Evolutionary conservation across 2,329 filamentous ascomycete species (phyloP).

Genomic region (Fusarium chuoi): DNA sequence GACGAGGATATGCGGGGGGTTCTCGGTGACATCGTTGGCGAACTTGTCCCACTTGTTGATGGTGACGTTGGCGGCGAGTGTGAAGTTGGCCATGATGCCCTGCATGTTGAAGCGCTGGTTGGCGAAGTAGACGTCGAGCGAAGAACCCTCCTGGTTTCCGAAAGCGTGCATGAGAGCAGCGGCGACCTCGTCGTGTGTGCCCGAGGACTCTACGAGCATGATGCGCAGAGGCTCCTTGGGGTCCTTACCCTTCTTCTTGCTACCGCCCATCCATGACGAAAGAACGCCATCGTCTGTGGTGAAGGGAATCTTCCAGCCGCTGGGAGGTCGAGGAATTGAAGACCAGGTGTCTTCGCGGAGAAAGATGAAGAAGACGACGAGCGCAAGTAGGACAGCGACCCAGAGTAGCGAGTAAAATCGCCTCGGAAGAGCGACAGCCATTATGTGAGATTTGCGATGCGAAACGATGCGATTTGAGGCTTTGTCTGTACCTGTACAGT

Average conservation of each 20-base stretch:
- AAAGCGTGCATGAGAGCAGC: conserved; percentile 43
- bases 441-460: conserved; percentile 8
- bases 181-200: conserved; percentile 44
- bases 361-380: conserved; percentile 35
- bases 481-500: neutral
- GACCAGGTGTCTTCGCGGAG: conserved; percentile 35
- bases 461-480: neutral
- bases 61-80: conserved; percentile 33
- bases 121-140: conserved; percentile 37
- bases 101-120: conserved; percentile 43
- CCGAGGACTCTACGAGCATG: conserved; percentile 41
- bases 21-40: conserved; percentile 11
- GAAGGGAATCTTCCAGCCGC: conserved; percentile 40
- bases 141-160: conserved; percentile 34
- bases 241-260: conserved; percentile 12
- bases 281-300: conserved; percentile 39
- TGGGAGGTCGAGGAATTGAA: conserved; percentile 32
- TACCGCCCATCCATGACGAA: conserved; percentile 33
- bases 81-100: conserved; percentile 42
- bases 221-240: conserved; percentile 36
- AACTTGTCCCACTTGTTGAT: conserved; percentile 31
- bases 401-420: conserved; percentile 38
- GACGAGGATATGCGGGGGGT: conserved; percentile 41
- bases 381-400: conserved; percentile 28
- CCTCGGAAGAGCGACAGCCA: conserved; percentile 35